Evolutionary conservation across 495 filamentous ascomycete genomes (phyloP), one percentile per base, ranked within the genome.

Genomic region (Cudoniella acicularis): DNA sequence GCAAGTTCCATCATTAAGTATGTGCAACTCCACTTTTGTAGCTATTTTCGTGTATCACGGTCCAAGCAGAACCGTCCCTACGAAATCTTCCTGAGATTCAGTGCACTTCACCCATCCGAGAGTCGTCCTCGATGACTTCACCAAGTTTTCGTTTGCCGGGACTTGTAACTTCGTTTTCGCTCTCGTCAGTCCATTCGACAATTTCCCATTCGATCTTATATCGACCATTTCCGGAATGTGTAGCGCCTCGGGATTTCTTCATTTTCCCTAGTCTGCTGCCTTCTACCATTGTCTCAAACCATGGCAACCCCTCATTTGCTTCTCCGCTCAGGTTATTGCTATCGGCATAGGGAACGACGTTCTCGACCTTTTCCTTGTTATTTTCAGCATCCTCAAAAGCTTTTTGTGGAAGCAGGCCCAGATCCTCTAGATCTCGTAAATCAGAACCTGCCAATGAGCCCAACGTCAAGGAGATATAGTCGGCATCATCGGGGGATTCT

Each of bases 171-270:
- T 67, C 71, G 42, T 63, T 73, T n/a, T 73, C 77, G 41, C 78
- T 83, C 49, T 79, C 83, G 54, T 79, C 83, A 41, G 79, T 81
- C 80, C 83, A 91, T 70, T 96, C 92, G 43, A 84, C 80, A 59
- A 96, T 76, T 71, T 96, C 91, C 87, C 90, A 96, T 65, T 93
- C 87, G 40, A 94, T 78, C 24, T 73, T 81, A 13, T 80, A 80
- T 13, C 72, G 75, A 10, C 85, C 83, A 67, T 87, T 82, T 51
- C 70, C 74, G 27, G 72, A 66, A 21, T 74, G 72, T 47, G 76
- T 71, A 1, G 80, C 77, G 22, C 86, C 84, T 66, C 78, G 80
- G 62, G 76, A 73, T 57, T 81, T 73, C 69, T 84, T 86, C 66
- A 92, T 70, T 18, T 73, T 80, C 10, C 89, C 90, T 30, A 95